These are phyloP conservation scores for Oidiodendron maius DNA, from an alignment of 495 filamentous ascomycete species.

Conservation along the genomic window DNA sequence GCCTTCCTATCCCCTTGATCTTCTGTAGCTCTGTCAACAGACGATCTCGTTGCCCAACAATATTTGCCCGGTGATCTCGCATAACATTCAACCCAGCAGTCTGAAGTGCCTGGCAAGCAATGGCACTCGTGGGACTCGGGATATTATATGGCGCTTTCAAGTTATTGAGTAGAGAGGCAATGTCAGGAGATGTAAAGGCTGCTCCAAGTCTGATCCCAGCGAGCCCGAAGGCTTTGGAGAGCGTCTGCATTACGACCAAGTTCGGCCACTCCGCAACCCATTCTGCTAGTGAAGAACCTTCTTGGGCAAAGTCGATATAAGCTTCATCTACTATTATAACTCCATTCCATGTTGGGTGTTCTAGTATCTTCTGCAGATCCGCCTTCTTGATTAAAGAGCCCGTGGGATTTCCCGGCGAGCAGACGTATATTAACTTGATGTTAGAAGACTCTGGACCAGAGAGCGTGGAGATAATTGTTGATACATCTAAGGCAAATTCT, in stretches of 20 bases:
- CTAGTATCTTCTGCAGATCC: conserved; percentile 68
- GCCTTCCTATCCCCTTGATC: conserved; percentile 72
- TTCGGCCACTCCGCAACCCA: conserved; percentile 95
- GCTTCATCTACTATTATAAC: conserved; percentile 92
- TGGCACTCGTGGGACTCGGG: conserved; percentile 73
- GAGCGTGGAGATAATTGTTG: conserved; percentile 59
- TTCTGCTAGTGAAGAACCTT: conserved; percentile 77
- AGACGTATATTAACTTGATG: conserved; percentile 88
- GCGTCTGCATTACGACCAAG: conserved; percentile 94
- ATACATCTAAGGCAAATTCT: conserved; percentile 64
- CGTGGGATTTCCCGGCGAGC: conserved; percentile 93
- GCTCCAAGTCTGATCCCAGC: conserved; percentile 80
- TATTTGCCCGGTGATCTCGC: conserved; percentile 56
- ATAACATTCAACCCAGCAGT: conserved; percentile 62
- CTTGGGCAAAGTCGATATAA: conserved; percentile 89
- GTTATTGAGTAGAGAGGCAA: conserved; percentile 72
- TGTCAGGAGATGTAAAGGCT: conserved; percentile 51
- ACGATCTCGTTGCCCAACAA: conserved; percentile 71
- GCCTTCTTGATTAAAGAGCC: conserved; percentile 68
- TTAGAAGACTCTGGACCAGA: conserved; percentile 39
- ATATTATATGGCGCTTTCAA: conserved; percentile 97
- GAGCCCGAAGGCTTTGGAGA: conserved; percentile 93
- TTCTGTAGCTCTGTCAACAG: conserved; percentile 66
- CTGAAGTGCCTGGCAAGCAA: conserved; percentile 68
- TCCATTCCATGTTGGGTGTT: conserved; percentile 93